Base-by-base conservation (phyloP, 2,329 filamentous ascomycete genomes). In the Ophiocordyceps camponoti-rufipedis region DNA sequence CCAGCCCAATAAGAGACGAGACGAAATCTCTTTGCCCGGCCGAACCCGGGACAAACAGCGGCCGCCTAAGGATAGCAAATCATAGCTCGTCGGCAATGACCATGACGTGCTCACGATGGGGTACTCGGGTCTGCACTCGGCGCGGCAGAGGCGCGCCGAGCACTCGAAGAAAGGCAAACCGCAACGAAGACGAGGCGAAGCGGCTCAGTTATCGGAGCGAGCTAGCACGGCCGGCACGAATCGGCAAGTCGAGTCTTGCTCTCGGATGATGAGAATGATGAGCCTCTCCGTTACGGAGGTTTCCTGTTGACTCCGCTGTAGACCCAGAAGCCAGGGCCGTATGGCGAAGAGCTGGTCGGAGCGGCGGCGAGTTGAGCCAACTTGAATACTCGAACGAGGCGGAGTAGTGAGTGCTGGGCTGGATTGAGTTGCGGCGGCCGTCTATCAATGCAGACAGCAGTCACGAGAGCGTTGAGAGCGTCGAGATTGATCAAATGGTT, bases 231-330 rank as follows among this genome's bases (percentile, higher is more conserved):
- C 18, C 14, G n/a, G 35, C 18, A 14, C 4, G 29, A 9, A 31
- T 10, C 8, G 29, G 12, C 12, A 13, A 28, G 19, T 28, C 19
- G 40, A 28, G 19, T 23, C 40, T 42, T 42, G 13, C 14, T 28
- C 11, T 42, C 7, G 7, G 19, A 11, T 13, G 19, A 42, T 3
- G 40, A 10, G 7, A 11, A 11, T 13, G 19, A 42, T 3, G 40
- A 10, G 13, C 11, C 40, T 28, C 19, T 16, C 28, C 16, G n/a
- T 95, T 96, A 96, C 74, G 89, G 89, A 64, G 91, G 89, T 70
- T 94, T 89, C 73, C 87, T 91, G 74, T 91, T 85, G 72, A 87
- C 85, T 82, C 89, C 88, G 74, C 80, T 80, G 67, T 89, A 89
- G 79, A 93, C 87, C 87, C 87, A 85, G 74, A 80, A 80, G 64